Conservation (phyloP, 805 yeast species). For the Wickerhamomyces tratensis region DNA sequence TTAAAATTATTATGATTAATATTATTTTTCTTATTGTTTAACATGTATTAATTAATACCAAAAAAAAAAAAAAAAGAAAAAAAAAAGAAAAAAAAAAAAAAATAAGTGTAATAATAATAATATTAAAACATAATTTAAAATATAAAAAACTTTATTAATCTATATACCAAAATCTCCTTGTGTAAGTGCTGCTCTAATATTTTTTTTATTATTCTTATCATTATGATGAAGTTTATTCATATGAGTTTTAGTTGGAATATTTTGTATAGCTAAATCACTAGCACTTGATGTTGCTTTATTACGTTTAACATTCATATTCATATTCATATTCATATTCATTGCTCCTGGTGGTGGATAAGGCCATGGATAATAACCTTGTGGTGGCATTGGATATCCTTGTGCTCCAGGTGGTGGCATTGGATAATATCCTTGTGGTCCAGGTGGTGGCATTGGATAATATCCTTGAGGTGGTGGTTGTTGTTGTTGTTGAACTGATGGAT, state of each 20-base stretch:
- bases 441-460: conserved; percentile 19
- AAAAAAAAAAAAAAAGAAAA: no score
- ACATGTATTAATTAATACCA: no score
- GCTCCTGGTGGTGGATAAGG: conserved; percentile 13
- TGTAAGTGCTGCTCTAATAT: conserved; percentile 53
- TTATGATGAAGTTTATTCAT: conserved; percentile 37
- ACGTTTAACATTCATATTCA: conserved; percentile 9
- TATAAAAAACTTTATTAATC: background rate
- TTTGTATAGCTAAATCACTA: conserved; percentile 33
- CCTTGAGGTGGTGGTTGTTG: conserved; percentile 10
- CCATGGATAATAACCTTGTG: conserved; percentile 8
- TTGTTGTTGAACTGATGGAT: background rate
- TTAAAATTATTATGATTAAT: no score
- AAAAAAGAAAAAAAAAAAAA: no score
- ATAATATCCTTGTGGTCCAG: conserved; percentile 8
- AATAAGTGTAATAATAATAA: no score
- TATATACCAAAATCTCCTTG: conserved; percentile 63
- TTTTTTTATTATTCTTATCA: conserved; percentile 36
- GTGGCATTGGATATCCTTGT: conserved; percentile 10
- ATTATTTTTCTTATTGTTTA: no score
- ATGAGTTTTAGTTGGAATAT: conserved; percentile 34
- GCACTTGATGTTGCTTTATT: conserved; percentile 7
- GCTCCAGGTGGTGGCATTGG: conserved; percentile 5
- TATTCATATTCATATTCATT: background rate
- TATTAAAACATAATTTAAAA: no score